Evolutionary conservation across 352 stramenopile genomes (phyloP), one percentile per base, ranked within the genome.

Genomic region (Globisporangium radiosum): DNA sequence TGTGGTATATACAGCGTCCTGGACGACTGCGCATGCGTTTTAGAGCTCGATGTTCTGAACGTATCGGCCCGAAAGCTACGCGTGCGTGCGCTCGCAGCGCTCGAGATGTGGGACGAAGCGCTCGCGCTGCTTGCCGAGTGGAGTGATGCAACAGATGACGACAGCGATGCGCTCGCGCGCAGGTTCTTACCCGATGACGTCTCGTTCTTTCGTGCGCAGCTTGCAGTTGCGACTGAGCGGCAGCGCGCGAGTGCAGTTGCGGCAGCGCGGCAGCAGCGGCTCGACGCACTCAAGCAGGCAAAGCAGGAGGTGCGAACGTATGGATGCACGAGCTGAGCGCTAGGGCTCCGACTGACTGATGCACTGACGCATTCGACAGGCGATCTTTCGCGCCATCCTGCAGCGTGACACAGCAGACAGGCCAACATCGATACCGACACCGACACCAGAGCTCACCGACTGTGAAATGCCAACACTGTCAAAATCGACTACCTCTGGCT

Each of bases 91-190:
- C 59, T 68, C 5, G 36, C 42, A n/a, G 52, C 53, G 10, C 52
- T 63, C 40, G 54, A 48, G 47, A 62, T 69, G 57, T 75, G 68
- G 64, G 40, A 8, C 3, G 47, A 72, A 52, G 68, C 49, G 17
- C 37, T 50, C 7, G 61, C 42, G 7, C 5, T 64, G 19, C 48
- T 67, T 11, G 45, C 17, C 11, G 54, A 50, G 9, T 59, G 56
- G 50, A 5, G 56, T 36, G 3, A 33, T 33, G 25, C 8, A 47
- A 36, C 5, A 11, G 39, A 42, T 25, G 37, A 38, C 36, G 43
- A 44, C 11, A 33, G 25, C 25, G 25, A 33, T 33, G 4, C 39
- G 14, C 40, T 65, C n/a, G 47, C 42, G 1, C 10, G 15, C 25
- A 33, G 8, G 11, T 60, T 64, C 44, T 50, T 64, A 2, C 37